A percentile compares a stretch with the other conserved stretches of the same genome.
Conservation (phyloP, 83 land plant genomes). For the Picea abies region DNA sequence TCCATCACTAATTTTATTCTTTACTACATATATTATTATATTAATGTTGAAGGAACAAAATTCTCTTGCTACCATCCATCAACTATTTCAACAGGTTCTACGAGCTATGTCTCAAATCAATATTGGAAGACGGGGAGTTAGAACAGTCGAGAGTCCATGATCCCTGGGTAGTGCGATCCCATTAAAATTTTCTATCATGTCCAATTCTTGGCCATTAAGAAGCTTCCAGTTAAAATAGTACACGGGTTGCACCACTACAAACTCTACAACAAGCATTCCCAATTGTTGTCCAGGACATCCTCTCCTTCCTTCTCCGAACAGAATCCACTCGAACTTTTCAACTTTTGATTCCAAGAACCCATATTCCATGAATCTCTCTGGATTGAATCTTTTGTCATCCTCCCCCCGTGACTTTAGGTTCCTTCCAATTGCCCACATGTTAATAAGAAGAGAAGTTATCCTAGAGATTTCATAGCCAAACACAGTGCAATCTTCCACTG, state of each 20-base stretch:
- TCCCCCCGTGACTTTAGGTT: slow-evolving; percentile 23
- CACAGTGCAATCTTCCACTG: not conserved
- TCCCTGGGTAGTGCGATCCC: not conserved
- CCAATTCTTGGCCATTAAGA: not conserved
- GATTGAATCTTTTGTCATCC: slow-evolving; percentile 9
- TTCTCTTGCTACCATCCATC: too few relatives aligned
- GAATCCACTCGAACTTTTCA: not conserved
- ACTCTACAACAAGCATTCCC: not conserved
- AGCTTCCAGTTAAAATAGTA: not conserved
- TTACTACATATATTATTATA: too few relatives aligned
- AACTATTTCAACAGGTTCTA: too few relatives aligned
- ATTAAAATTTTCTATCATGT: not conserved
- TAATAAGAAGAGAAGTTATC: not conserved
- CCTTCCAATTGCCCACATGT: slow-evolving; percentile 22
- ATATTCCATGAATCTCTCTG: slow-evolving; percentile 18
- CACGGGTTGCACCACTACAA: not conserved
- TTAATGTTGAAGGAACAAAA: too few relatives aligned
- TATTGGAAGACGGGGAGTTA: too few relatives aligned
- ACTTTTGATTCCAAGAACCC: too few relatives aligned
- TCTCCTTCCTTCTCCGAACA: not conserved
- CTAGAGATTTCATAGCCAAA: slow-evolving; percentile 10
- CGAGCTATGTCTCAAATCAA: too few relatives aligned
- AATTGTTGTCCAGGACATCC: not conserved
- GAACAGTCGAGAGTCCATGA: not conserved
- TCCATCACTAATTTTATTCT: too few relatives aligned